Evolutionary conservation across 108 stramenopile genomes (phyloP).

Genomic region (Pseudonitzschia delicatissima): DNA sequence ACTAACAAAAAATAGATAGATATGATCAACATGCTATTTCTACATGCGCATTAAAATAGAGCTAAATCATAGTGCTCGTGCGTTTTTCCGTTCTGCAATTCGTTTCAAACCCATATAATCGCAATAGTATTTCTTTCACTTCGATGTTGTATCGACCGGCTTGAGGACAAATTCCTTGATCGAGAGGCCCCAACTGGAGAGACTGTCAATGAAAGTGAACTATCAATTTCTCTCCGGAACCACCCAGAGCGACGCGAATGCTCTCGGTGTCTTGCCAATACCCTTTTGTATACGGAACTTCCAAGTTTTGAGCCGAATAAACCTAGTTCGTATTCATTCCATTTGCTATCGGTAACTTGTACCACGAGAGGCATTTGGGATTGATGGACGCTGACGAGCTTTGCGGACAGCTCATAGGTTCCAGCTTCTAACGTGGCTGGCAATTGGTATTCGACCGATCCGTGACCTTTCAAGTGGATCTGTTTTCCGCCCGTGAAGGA

Average conservation of each 20-base stretch:
- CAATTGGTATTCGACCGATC: constrained; percentile 23
- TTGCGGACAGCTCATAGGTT: constrained; percentile 14
- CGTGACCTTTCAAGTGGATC: constrained; percentile 24
- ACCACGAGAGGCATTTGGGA: constrained; percentile 18
- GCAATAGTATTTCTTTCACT: too few relatives aligned
- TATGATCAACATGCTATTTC: too few relatives aligned
- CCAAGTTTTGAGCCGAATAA: constrained; percentile 4
- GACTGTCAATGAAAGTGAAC: too few relatives aligned
- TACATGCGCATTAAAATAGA: too few relatives aligned
- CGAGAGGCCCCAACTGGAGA: constrained; percentile 28
- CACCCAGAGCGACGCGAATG: constrained; percentile 7
- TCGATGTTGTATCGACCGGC: too few relatives aligned
- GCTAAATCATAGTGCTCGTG: too few relatives aligned
- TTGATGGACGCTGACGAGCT: constrained; percentile 31
- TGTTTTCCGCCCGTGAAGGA: constrained; percentile 33
- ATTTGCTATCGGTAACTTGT: neutral
- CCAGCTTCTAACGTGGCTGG: constrained; percentile 16
- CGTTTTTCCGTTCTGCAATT: too few relatives aligned
- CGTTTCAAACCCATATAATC: too few relatives aligned
- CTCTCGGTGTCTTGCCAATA: constrained; percentile 25
- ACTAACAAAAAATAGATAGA: too few relatives aligned
- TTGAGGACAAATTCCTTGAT: constrained; percentile 27
- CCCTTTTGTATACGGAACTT: constrained; percentile 36
- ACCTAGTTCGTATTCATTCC: neutral
- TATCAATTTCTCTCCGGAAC: too few relatives aligned